Percentiles rank a stretch among this genome's conserved stretches.
phyloP scores from a whole-genome alignment of 768 basidiomycete genomes.

The Agaricus sinodeliciosus region DNA sequence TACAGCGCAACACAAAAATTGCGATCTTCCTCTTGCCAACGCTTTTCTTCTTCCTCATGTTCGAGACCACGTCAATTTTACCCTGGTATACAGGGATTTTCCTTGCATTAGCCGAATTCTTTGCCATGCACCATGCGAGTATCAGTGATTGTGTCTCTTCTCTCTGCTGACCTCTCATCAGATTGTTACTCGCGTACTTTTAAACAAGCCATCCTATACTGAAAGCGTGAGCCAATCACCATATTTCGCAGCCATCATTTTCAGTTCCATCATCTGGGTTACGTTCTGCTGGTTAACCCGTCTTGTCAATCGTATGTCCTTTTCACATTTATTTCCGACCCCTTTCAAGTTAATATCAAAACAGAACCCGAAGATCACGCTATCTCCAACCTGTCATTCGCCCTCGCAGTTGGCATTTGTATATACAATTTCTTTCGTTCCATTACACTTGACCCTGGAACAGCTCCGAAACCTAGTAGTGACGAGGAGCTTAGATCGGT shows the following conservation, averaged over 20 bases:
- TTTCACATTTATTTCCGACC: background rate
- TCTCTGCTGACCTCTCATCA: constrained; percentile 20
- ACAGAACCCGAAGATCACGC: constrained; percentile 74
- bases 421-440: constrained; percentile 89
- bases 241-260: constrained; percentile 91
- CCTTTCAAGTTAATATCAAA: background rate
- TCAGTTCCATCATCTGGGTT: constrained; percentile 82
- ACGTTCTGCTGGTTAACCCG: constrained; percentile 75
- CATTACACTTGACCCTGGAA: constrained; percentile 84
- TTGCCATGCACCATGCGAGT: constrained; percentile 89
- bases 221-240: constrained; percentile 83
- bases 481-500: constrained; percentile 88
- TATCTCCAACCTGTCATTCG: constrained; percentile 72
- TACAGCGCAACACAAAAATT: constrained; percentile 73
- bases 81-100: constrained; percentile 89
- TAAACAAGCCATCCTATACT: constrained; percentile 77
- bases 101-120: constrained; percentile 81
- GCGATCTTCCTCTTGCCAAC: constrained; percentile 76
- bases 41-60: constrained; percentile 75
- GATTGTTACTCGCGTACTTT: constrained; percentile 80
- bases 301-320: constrained; percentile 57
- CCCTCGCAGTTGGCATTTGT: constrained; percentile 63
- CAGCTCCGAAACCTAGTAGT: constrained; percentile 71
- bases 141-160: background rate
- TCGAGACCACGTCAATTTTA: constrained; percentile 73